A percentile compares a stretch with the other conserved stretches of the same genome.
These are phyloP conservation scores for Fusarium marasasianum DNA, from an alignment of 2,329 filamentous ascomycete genomes.

Conservation along the genomic window DNA sequence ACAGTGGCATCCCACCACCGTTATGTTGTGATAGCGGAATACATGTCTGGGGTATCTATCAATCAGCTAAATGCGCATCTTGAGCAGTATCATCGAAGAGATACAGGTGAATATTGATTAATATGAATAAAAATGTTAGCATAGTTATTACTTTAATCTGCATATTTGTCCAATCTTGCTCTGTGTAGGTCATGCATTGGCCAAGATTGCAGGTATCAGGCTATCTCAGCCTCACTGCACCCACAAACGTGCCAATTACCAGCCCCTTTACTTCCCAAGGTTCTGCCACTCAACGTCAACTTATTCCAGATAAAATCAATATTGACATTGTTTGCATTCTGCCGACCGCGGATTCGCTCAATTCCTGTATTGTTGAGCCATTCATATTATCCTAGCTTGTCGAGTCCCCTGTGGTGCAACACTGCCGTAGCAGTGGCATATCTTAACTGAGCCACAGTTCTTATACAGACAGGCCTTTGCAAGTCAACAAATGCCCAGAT, in stretches of 20 bases:
- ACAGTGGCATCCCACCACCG: slow-evolving; percentile 15
- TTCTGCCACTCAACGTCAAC: slow-evolving; percentile 10
- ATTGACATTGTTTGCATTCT: background rate
- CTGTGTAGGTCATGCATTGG: too few species aligned
- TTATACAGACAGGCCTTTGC: background rate
- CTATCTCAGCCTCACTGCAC: slow-evolving; percentile 41
- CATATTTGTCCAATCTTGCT: background rate
- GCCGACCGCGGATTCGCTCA: background rate
- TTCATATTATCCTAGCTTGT: background rate
- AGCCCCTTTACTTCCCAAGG: slow-evolving; percentile 36
- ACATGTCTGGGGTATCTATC: slow-evolving; percentile 20
- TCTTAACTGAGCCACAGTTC: background rate
- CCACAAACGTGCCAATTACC: slow-evolving; percentile 9
- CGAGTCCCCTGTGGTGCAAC: background rate
- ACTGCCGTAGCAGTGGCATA: background rate
- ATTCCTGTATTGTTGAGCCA: background rate
- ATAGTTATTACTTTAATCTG: background rate
- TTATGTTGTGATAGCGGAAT: slow-evolving; percentile 43
- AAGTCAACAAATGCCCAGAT: slow-evolving; percentile 20
- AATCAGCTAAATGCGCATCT: background rate
- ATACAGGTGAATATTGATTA: slow-evolving; percentile 14
- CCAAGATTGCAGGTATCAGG: slow-evolving; percentile 13
- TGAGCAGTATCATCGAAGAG: background rate
- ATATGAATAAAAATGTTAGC: background rate
- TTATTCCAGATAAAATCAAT: background rate